Evolutionary conservation across 305 asterid genomes (phyloP).

Genomic region (Stenogyne calaminthoides): DNA sequence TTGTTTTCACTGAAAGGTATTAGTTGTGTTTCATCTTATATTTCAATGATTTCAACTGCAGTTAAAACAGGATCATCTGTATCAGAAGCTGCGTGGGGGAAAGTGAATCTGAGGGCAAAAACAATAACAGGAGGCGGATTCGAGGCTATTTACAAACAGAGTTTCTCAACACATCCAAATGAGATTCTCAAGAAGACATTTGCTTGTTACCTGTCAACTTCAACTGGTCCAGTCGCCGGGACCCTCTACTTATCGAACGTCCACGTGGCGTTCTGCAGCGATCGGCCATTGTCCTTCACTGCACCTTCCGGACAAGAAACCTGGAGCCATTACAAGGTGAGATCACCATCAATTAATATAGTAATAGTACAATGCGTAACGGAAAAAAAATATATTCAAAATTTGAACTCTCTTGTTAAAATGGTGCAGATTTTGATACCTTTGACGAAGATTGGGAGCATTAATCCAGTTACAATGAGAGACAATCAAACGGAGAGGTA

Average conservation of each 20-base stretch:
- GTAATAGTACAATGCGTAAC: no score
- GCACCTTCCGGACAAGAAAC: conserved; percentile 46
- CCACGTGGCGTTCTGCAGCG: conserved; percentile 48
- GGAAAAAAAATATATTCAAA: background rate
- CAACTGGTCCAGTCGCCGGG: conserved; percentile 52
- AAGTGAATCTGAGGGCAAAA: conserved; percentile 47
- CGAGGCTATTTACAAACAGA: conserved; percentile 47
- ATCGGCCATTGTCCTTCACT: conserved; percentile 45
- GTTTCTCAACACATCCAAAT: conserved; percentile 36
- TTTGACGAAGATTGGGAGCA: conserved; percentile 37
- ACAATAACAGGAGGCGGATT: conserved; percentile 54
- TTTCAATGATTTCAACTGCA: conserved; percentile 1
- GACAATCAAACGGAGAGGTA: conserved; percentile 41
- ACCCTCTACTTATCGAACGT: conserved; percentile 41
- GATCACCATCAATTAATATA: background rate
- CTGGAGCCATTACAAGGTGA: conserved; percentile 53
- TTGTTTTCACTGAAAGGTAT: no score
- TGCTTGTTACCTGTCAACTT: conserved; percentile 46
- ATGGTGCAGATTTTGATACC: conserved; percentile 45
- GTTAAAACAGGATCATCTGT: conserved; percentile 49
- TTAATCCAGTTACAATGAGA: conserved; percentile 41
- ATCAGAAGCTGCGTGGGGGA: conserved; percentile 52
- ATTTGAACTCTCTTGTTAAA: background rate
- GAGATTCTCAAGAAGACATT: conserved; percentile 45
- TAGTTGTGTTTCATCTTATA: background rate